Conservation (phyloP, 2,329 filamentous ascomycete genomes). For the Fusarium sp. region DNA sequence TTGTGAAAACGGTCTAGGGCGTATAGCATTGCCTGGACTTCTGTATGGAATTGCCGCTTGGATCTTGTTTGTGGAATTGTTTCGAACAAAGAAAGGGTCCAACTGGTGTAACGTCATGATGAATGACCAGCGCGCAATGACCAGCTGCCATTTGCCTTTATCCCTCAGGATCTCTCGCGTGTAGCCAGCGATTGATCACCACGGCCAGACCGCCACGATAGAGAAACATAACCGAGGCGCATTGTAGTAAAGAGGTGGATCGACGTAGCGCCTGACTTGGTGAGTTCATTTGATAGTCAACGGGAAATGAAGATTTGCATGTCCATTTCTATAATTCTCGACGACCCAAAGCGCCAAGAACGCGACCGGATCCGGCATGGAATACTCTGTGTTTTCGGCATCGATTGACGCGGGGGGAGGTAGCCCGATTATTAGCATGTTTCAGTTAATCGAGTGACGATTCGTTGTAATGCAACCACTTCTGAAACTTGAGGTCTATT, state of each 20-base stretch:
- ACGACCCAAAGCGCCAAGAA: slow-evolving; percentile 18
- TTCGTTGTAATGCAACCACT: slow-evolving; percentile 37
- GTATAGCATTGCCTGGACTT: not conserved
- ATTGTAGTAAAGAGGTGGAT: slow-evolving; percentile 5
- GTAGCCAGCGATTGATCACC: not conserved
- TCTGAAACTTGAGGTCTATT: slow-evolving; percentile 39
- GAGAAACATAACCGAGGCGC: slow-evolving; percentile 1
- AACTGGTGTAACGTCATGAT: slow-evolving; percentile 7
- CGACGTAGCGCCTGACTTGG: not conserved
- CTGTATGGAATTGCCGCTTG: not conserved
- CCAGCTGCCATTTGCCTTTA: not conserved
- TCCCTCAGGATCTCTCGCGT: not conserved
- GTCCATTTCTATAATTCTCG: slow-evolving; percentile 10
- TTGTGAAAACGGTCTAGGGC: not conserved
- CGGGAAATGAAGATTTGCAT: slow-evolving; percentile 36
- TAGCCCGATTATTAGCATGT: slow-evolving; percentile 40
- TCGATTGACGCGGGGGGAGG: slow-evolving; percentile 41
- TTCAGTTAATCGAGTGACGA: slow-evolving; percentile 34
- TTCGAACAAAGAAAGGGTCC: slow-evolving; percentile 34
- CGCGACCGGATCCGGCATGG: slow-evolving; percentile 5
- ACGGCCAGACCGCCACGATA: not conserved
- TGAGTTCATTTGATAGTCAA: slow-evolving; percentile 4
- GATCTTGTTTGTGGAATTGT: slow-evolving; percentile 13
- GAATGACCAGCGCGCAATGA: slow-evolving; percentile 1
- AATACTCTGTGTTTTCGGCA: slow-evolving; percentile 25